Evolutionary conservation across 352 stramenopile genomes (phyloP).

Genomic region (Globisporangium abappressorium): DNA sequence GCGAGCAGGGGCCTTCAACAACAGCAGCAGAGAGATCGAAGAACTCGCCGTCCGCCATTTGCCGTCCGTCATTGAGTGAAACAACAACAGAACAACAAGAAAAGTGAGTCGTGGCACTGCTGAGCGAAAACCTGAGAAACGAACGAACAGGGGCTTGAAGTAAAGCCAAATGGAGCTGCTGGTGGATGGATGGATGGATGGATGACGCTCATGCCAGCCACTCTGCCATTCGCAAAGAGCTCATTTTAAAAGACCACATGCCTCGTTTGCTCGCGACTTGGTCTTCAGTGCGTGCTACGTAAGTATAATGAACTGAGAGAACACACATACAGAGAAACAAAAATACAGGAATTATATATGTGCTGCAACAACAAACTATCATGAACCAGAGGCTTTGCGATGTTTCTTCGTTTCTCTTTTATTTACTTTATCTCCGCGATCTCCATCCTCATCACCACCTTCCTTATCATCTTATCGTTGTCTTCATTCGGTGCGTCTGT

Average conservation of each 20-base stretch:
- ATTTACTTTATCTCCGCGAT: not conserved
- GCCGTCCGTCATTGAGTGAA: not conserved
- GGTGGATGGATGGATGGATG: too few relatives aligned
- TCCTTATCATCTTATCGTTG: not conserved
- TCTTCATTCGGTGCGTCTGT: not conserved
- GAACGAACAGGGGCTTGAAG: not conserved
- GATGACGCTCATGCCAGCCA: too few relatives aligned
- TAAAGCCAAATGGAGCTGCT: not conserved
- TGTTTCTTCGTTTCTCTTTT: not conserved
- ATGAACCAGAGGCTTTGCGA: not conserved
- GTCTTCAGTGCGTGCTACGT: not conserved
- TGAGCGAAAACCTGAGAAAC: not conserved
- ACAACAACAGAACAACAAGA: not conserved
- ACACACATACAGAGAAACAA: not conserved
- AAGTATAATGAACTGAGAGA: conserved; percentile 4
- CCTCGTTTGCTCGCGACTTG: not conserved
- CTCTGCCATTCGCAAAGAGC: not conserved
- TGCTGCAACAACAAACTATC: not conserved
- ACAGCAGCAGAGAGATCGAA: not conserved
- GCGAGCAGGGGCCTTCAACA: not conserved
- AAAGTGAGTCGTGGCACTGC: not conserved
- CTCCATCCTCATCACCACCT: not conserved
- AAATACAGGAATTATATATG: conserved; percentile 9
- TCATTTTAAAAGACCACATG: too few relatives aligned
- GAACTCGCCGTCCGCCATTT: not conserved